Conservation (phyloP, 139 green algal species). For the Haematococcus lacustris region DNA sequence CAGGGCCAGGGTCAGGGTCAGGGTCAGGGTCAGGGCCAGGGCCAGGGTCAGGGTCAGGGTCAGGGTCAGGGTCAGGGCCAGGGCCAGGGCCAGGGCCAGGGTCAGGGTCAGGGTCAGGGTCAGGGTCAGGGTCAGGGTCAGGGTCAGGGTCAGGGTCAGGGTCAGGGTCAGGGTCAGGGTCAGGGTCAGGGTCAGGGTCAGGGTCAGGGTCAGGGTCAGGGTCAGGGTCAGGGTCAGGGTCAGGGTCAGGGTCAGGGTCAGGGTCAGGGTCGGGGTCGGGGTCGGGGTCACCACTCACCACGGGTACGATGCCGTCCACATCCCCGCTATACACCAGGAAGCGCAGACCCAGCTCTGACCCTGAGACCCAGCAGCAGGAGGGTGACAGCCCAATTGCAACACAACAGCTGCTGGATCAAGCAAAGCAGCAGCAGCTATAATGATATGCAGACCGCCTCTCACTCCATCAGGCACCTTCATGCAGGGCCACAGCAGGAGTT, state of each 20-base stretch:
- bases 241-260: not conserved
- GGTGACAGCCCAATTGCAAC: not conserved
- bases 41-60: no score
- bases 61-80: no score
- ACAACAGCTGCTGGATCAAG: not conserved
- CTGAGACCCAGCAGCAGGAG: not conserved
- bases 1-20: not conserved
- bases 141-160: no score
- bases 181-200: not conserved
- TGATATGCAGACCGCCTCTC: no score
- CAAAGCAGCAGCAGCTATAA: not conserved
- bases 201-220: not conserved
- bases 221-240: not conserved
- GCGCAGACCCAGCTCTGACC: slow-evolving; percentile 54
- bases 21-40: no score
- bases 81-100: no score
- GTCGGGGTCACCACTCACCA: slow-evolving; percentile 26
- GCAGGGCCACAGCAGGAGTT: no score
- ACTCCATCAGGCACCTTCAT: no score
- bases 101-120: no score
- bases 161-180: not conserved
- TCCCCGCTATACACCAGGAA: slow-evolving; percentile 89
- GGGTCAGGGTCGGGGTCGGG: not conserved
- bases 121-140: no score
- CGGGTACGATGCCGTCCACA: slow-evolving; percentile 78